Evolutionary conservation across 1,284 basidiomycete genomes (phyloP), one percentile per base, ranked within the genome.

Genomic region (Fomitopsis schrenkii): DNA sequence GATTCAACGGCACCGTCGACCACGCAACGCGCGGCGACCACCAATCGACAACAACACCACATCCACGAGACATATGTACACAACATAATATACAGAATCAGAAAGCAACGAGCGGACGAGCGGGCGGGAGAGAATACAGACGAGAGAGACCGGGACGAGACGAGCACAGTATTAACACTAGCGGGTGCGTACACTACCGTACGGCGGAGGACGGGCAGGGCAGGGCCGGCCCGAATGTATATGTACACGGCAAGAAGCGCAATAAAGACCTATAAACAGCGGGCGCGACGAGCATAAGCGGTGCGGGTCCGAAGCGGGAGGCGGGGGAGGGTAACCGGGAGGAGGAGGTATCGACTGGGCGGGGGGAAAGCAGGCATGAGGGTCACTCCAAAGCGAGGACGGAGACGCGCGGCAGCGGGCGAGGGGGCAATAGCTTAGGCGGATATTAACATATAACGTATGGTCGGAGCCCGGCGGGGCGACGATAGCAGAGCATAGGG

Each of bases 161-260:
- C 30, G 52, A 53, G 52, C 36, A 30, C 9, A 53, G 6, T 40
- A 54, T 54, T 54, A 54, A 54, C 52, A 54, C 52, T 36, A 53
- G 17, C 28, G 48, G 28, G 52, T 15, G n/a, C 52, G 36, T 54
- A 54, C 52, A 54, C 35, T 54, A 53, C 14, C 33, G 52, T 53
- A 19, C 46, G 46, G 3, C 10, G 19, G 35, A 38, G 52, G 17
- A 22, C 14, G 12, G 12, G 19, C 33, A 26, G 5, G 19, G 50
- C 9, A 14, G 28, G 17, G 35, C 50, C 28, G 38, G 36, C 52
- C 22, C 9, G 5, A 22, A 22, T 38, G 35, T 38, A 54, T 54
- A 54, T 54, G 36, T 54, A 54, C 52, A 54, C 42, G n/a, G 36
- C 50, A 53, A 54, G 52, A 54, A 54, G 52, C 52, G 36, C 52